Conservation (phyloP, 176 grass and related monocot genomes). For the Echinochloa phyllopogon region DNA sequence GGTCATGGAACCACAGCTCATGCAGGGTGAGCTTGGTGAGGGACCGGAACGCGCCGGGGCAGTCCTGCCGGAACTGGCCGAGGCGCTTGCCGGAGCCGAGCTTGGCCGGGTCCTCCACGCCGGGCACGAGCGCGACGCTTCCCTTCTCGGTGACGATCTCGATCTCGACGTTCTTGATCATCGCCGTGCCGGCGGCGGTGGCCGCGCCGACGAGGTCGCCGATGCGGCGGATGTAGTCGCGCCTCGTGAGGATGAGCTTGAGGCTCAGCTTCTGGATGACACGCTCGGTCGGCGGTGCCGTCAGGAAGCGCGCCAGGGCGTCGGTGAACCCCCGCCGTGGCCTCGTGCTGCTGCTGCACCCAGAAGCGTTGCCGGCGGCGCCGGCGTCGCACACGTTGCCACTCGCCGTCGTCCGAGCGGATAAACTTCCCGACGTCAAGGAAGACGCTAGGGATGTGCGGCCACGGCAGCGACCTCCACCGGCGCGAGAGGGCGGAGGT, state of each 20-base stretch:
- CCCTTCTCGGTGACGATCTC: neutral
- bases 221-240: neutral
- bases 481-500: neutral
- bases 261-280: neutral
- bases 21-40: neutral
- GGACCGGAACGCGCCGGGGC: neutral
- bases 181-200: neutral
- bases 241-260: neutral
- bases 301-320: neutral
- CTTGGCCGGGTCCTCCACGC: neutral
- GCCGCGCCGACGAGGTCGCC: neutral
- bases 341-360: neutral
- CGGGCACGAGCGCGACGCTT: neutral
- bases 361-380: neutral
- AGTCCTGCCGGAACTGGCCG: neutral
- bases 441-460: neutral
- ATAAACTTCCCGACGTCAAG: neutral
- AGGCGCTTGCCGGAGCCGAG: slow-evolving; percentile 1
- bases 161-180: neutral
- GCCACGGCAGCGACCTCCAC: slow-evolving; percentile 7
- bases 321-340: too few relatives aligned
- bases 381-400: neutral
- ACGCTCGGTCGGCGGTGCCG: neutral
- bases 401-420: neutral
- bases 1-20: neutral